Evolutionary conservation across 495 filamentous ascomycete genomes (phyloP).

Genomic region (Penicillium paxilli): DNA sequence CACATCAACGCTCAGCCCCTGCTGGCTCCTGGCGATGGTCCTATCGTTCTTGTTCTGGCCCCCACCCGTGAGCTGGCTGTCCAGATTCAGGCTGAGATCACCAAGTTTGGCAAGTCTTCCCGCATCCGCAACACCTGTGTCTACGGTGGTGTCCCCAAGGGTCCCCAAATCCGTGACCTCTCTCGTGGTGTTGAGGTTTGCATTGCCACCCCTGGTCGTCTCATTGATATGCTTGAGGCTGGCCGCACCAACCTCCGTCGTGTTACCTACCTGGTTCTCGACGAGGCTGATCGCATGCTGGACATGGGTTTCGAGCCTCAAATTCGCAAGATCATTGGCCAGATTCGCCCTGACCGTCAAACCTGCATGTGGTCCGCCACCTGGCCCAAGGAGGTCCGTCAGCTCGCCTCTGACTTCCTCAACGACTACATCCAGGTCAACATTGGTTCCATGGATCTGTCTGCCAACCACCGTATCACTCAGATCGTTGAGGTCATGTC

Average conservation of each 20-base stretch:
- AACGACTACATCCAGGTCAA: constrained; percentile 98
- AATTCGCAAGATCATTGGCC: constrained; percentile 94
- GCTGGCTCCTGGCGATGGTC: constrained; percentile 92
- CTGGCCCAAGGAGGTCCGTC: constrained; percentile 98
- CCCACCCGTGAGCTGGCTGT: constrained; percentile 97
- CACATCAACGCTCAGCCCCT: constrained; percentile 99
- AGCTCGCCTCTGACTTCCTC: constrained; percentile 91
- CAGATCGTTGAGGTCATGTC: constrained; percentile 95
- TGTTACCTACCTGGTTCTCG: constrained; percentile 95
- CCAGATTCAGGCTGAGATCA: constrained; percentile 98
- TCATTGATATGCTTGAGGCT: constrained; percentile 98
- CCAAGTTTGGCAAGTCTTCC: constrained; percentile 98
- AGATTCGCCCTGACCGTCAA: constrained; percentile 98
- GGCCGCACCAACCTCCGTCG: constrained; percentile 97
- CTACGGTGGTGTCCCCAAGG: constrained; percentile 97
- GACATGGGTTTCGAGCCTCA: constrained; percentile 99
- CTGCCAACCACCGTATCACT: constrained; percentile 97
- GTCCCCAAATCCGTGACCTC: constrained; percentile 92
- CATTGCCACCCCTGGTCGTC: constrained; percentile 94
- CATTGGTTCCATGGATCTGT: constrained; percentile 94
- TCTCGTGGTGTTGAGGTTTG: constrained; percentile 94
- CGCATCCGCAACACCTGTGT: constrained; percentile 99
- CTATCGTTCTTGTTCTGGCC: constrained; percentile 92
- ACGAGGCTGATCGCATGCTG: constrained; percentile 99
- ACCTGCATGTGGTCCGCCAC: constrained; percentile 99